Conservation (phyloP, 495 filamentous ascomycete genomes). For the Gamarada debralockiae region DNA sequence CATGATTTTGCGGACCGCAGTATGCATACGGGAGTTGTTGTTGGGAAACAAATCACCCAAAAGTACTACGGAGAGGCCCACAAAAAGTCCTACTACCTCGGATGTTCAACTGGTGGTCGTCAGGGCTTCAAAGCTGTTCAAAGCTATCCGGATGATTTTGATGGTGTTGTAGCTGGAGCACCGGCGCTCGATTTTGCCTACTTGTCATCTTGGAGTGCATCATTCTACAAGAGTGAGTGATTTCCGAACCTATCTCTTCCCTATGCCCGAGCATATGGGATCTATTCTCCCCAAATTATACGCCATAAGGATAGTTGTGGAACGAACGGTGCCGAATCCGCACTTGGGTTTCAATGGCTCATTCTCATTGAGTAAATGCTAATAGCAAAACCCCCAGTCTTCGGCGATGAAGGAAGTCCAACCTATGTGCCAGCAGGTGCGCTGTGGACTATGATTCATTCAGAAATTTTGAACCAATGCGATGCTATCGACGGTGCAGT, state of each 20-base stretch:
- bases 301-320: no score
- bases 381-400: no score
- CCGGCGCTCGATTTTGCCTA: constrained; percentile 19
- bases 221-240: constrained; percentile 31
- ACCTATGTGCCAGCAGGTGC: constrained; percentile 34
- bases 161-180: constrained; percentile 63
- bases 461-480: constrained; percentile 62
- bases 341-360: no score
- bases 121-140: constrained; percentile 53
- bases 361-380: no score
- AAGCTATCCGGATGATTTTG: constrained; percentile 52
- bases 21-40: constrained; percentile 43
- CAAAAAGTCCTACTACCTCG: constrained; percentile 49
- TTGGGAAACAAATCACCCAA: constrained; percentile 32
- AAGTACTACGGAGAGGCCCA: constrained; percentile 40
- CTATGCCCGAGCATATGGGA: no score
- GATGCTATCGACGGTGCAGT: constrained; percentile 58
- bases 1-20: constrained; percentile 27
- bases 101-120: constrained; percentile 57
- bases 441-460: constrained; percentile 47
- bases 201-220: constrained; percentile 43
- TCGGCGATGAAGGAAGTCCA: constrained; percentile 25
- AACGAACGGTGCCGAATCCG: no score
- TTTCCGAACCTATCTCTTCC: no score
- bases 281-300: no score